phyloP scores from a whole-genome alignment of 2,329 filamentous ascomycete species.

The Phialocephala sp. region DNA sequence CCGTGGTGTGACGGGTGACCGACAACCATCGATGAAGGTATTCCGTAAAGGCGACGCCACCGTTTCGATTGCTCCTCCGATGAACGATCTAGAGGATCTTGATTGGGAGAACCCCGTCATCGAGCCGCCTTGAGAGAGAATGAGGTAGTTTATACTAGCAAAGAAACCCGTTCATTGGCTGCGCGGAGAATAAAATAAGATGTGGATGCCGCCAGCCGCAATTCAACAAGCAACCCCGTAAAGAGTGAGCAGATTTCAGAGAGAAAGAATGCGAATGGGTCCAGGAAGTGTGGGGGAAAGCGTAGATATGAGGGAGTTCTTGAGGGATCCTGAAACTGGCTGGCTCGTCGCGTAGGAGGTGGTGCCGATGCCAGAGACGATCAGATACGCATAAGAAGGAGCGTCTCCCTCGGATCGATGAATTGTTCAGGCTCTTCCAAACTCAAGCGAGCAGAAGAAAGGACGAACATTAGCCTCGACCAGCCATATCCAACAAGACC shows the following conservation, averaged over 20 bases:
- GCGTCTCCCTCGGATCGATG: slow-evolving; percentile 6
- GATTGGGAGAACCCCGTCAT: slow-evolving; percentile 29
- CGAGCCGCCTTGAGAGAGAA: slow-evolving; percentile 19
- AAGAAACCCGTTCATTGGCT: slow-evolving; percentile 24
- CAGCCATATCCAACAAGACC: neutral
- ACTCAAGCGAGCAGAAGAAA: neutral
- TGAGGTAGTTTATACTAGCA: slow-evolving; percentile 16
- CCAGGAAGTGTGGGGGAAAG: slow-evolving; percentile 29
- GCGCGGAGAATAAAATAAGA: slow-evolving; percentile 12
- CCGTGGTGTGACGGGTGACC: slow-evolving; percentile 42
- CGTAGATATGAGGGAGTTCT: slow-evolving; percentile 37
- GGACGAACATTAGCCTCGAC: slow-evolving; percentile 13
- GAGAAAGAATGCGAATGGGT: slow-evolving; percentile 20
- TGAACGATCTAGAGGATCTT: slow-evolving; percentile 20
- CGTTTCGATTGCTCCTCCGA: slow-evolving; percentile 37
- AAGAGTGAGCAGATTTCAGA: slow-evolving; percentile 24
- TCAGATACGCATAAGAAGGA: slow-evolving; percentile 27
- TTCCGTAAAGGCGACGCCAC: slow-evolving; percentile 41
- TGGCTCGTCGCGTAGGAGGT: slow-evolving; percentile 18
- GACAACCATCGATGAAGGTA: slow-evolving; percentile 41
- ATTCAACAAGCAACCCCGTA: slow-evolving; percentile 13
- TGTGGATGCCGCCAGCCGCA: slow-evolving; percentile 7
- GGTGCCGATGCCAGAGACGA: slow-evolving; percentile 20
- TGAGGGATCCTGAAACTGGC: slow-evolving; percentile 26
- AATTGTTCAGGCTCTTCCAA: neutral